These are phyloP conservation scores for Vicia sativa DNA, from an alignment of 306 rosid species.

Conservation along the genomic window DNA sequence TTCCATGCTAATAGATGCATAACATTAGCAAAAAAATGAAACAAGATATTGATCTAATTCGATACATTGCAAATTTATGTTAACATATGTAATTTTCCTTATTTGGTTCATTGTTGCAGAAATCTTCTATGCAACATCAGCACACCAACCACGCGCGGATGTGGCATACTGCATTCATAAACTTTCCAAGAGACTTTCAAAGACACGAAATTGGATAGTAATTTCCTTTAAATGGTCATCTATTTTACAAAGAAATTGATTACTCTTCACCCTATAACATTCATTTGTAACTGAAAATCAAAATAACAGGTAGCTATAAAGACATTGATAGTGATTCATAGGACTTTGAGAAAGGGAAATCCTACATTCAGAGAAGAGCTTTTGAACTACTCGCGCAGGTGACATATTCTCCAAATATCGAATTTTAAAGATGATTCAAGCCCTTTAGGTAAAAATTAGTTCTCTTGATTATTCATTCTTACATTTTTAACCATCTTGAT, in stretches of 20 bases:
- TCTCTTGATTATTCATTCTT: slow-evolving; percentile 1
- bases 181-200: slow-evolving; percentile 78
- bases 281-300: slow-evolving; percentile 19
- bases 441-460: slow-evolving; percentile 67
- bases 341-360: slow-evolving; percentile 93
- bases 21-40: no score
- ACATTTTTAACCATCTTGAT: not conserved
- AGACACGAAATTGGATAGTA: slow-evolving; percentile 90
- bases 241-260: not conserved
- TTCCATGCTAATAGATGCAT: no score
- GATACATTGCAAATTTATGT: not conserved
- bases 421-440: slow-evolving; percentile 94
- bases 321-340: slow-evolving; percentile 88
- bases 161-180: slow-evolving; percentile 94
- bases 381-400: slow-evolving; percentile 66
- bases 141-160: slow-evolving; percentile 86
- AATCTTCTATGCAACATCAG: slow-evolving; percentile 80
- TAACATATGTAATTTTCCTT: not conserved
- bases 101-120: slow-evolving; percentile 47
- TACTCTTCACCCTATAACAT: not conserved
- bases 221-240: slow-evolving; percentile 28
- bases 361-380: slow-evolving; percentile 95
- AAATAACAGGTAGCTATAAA: slow-evolving; percentile 82
- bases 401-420: slow-evolving; percentile 84
- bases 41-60: not conserved